Percentiles rank a stretch among this genome's conserved stretches.
These are phyloP conservation scores for Saccharomyces hybrid DNA, from an alignment of 1,139 yeast genomes.

Conservation along the genomic window DNA sequence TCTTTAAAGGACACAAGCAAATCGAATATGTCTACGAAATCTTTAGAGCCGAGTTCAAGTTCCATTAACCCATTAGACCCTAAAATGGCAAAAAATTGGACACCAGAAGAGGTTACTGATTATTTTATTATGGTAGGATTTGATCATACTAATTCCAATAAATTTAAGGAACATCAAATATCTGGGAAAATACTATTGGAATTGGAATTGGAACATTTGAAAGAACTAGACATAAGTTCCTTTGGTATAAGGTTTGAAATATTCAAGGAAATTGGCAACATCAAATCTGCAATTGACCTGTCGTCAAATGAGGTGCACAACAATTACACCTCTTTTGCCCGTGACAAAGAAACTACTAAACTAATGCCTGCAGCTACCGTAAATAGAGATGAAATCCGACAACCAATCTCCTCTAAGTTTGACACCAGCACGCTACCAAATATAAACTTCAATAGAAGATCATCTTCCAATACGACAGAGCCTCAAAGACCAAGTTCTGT, in stretches of 20 bases:
- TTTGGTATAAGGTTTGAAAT: slow-evolving; percentile 94
- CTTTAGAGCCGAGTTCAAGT: not conserved
- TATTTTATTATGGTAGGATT: slow-evolving; percentile 70
- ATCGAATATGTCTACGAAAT: not conserved
- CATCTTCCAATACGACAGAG: not conserved
- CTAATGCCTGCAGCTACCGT: slow-evolving; percentile 23
- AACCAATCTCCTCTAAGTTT: not conserved
- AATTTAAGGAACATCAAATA: slow-evolving; percentile 79
- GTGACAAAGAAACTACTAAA: slow-evolving; percentile 1
- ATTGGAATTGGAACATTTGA: slow-evolving; percentile 74
- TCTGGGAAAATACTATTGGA: slow-evolving; percentile 80
- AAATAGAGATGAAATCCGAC: slow-evolving; percentile 4
- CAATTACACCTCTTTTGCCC: not conserved
- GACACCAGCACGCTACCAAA: not conserved
- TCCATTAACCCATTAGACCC: not conserved
- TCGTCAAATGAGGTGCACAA: not conserved
- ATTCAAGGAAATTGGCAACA: slow-evolving; percentile 74
- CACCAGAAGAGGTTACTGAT: slow-evolving; percentile 73
- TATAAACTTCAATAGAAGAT: not conserved
- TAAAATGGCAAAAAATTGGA: slow-evolving; percentile 41
- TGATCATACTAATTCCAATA: slow-evolving; percentile 60
- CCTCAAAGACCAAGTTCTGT: slow-evolving; percentile 2
- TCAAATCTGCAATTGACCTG: slow-evolving; percentile 26
- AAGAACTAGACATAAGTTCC: slow-evolving; percentile 82
- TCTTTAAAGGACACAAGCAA: not conserved